These are phyloP conservation scores for Aureobasidium namibiae DNA, from an alignment of 2,329 filamentous ascomycete genomes.

Conservation along the genomic window DNA sequence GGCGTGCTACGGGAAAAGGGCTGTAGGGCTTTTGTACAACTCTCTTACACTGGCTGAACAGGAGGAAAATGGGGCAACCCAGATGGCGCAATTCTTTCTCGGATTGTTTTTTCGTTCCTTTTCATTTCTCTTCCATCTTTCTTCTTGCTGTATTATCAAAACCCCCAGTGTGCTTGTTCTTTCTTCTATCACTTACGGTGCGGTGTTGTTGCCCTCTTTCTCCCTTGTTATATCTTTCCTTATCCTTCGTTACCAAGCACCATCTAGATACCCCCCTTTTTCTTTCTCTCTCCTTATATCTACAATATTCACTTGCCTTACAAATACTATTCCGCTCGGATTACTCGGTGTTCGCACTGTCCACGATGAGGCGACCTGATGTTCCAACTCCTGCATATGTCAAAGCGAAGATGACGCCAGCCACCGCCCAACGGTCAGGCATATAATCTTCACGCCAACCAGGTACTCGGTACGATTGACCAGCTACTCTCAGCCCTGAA, in stretches of 20 bases:
- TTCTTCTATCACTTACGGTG: background rate
- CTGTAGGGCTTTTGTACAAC: background rate
- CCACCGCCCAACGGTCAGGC: background rate
- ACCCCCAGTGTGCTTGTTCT: background rate
- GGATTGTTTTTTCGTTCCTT: background rate
- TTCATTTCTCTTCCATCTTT: background rate
- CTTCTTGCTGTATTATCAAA: background rate
- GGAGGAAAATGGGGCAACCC: slow-evolving; percentile 6
- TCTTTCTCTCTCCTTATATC: slow-evolving; percentile 2
- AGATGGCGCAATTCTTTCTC: background rate
- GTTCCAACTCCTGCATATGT: slow-evolving; percentile 2
- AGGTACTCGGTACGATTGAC: slow-evolving; percentile 5
- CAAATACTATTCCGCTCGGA: background rate
- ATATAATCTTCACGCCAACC: background rate
- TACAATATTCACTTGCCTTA: background rate
- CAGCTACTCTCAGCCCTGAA: background rate
- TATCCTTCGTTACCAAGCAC: slow-evolving; percentile 1
- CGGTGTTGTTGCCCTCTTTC: background rate
- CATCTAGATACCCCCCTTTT: slow-evolving; percentile 8
- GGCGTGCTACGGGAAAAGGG: background rate
- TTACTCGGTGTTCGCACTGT: background rate
- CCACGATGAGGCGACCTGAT: background rate
- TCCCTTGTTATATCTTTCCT: too few species aligned
- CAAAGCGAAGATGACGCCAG: background rate
- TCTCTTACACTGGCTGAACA: background rate